phyloP scores from a whole-genome alignment of 2,329 filamentous ascomycete species.

The Penicillium sp. region DNA sequence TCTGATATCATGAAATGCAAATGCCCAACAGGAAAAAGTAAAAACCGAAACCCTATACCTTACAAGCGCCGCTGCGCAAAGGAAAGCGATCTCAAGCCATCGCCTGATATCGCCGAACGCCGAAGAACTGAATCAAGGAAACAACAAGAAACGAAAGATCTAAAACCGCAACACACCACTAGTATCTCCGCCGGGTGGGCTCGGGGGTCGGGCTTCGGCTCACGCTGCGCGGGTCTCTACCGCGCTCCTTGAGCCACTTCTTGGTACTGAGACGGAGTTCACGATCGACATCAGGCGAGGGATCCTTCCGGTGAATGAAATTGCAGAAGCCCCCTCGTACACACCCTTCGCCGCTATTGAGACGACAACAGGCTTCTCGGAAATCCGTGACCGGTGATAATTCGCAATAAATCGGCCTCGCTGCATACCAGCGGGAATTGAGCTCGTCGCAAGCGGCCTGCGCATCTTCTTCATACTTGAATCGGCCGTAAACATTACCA shows the following conservation, averaged over 20 bases:
- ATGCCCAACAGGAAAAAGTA: slow-evolving; percentile 19
- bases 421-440: slow-evolving; percentile 95
- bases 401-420: slow-evolving; percentile 96
- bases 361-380: slow-evolving; percentile 89
- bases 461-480: slow-evolving; percentile 98
- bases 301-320: slow-evolving; percentile 98
- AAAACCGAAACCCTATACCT: slow-evolving; percentile 15
- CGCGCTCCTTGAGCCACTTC: slow-evolving; percentile 88
- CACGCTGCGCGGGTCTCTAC: slow-evolving; percentile 76
- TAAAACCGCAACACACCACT: slow-evolving; percentile 23
- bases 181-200: slow-evolving; percentile 69
- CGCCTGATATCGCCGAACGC: slow-evolving; percentile 25
- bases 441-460: slow-evolving; percentile 91
- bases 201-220: slow-evolving; percentile 83
- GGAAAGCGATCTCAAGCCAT: slow-evolving; percentile 18
- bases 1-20: slow-evolving; percentile 33
- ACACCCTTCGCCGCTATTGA: slow-evolving; percentile 93
- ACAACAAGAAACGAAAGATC: slow-evolving; percentile 11
- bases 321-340: slow-evolving; percentile 97
- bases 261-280: slow-evolving; percentile 86
- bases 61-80: slow-evolving; percentile 19
- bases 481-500: slow-evolving; percentile 97
- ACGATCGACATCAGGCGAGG: slow-evolving; percentile 77
- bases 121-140: slow-evolving; percentile 13
- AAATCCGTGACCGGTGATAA: slow-evolving; percentile 96